These are phyloP conservation scores for Xylaria grammica DNA, from an alignment of 495 filamentous ascomycete genomes.

Conservation along the genomic window DNA sequence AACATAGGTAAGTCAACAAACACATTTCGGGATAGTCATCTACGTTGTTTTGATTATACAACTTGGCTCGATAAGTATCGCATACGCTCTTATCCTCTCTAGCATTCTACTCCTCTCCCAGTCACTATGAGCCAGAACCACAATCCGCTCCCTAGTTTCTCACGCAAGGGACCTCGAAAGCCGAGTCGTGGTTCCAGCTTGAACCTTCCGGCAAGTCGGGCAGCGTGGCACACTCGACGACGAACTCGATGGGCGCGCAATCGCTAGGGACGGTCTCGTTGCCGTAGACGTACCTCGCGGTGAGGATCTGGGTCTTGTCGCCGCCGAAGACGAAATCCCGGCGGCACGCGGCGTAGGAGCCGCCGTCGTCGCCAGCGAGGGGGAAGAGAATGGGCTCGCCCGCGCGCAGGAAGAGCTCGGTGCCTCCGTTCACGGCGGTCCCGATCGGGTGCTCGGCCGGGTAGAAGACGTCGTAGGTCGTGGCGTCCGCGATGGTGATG, in stretches of 20 bases:
- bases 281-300: slow-evolving; percentile 9
- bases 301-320: not conserved
- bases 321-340: not conserved
- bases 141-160: not conserved
- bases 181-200: slow-evolving; percentile 8
- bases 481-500: not conserved
- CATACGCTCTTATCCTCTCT: too few relatives aligned
- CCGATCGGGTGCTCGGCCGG: slow-evolving; percentile 5
- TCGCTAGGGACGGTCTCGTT: not conserved
- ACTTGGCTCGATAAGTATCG: too few relatives aligned
- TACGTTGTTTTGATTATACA: not conserved
- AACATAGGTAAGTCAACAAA: too few relatives aligned
- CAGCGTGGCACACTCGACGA: slow-evolving; percentile 4
- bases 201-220: not conserved
- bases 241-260: slow-evolving; percentile 10
- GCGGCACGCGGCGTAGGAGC: not conserved
- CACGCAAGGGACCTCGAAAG: slow-evolving; percentile 11
- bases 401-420: not conserved
- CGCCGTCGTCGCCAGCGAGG: not conserved
- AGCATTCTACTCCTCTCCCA: too few relatives aligned
- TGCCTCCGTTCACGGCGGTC: not conserved
- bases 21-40: not conserved
- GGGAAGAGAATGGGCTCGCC: slow-evolving; percentile 13
- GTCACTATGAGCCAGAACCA: too few relatives aligned
- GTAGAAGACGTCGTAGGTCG: not conserved